These are phyloP conservation scores for Sparassis latifolia DNA, from an alignment of 1,284 basidiomycete genomes.

Conservation along the genomic window DNA sequence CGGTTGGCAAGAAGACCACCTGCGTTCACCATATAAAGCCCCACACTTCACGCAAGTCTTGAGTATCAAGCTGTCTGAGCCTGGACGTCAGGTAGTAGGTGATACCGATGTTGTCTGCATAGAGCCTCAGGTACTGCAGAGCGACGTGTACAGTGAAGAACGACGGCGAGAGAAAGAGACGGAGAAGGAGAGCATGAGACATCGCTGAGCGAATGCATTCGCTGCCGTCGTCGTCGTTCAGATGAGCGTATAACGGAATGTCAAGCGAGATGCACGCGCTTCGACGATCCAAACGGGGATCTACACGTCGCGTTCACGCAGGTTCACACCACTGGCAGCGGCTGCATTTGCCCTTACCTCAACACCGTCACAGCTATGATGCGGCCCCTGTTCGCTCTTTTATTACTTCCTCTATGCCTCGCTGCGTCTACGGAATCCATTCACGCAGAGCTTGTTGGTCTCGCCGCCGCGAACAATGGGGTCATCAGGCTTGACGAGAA, in stretches of 20 bases:
- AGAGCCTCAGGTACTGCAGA: slow-evolving; percentile 81
- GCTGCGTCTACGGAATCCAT: slow-evolving; percentile 34
- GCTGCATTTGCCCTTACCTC: slow-evolving; percentile 18
- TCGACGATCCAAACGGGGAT: not conserved
- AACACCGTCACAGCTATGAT: slow-evolving; percentile 28
- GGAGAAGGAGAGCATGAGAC: slow-evolving; percentile 78
- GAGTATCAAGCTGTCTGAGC: slow-evolving; percentile 69
- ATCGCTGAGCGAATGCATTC: slow-evolving; percentile 12
- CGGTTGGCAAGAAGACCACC: slow-evolving; percentile 4
- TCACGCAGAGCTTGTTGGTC: slow-evolving; percentile 49
- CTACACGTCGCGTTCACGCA: not conserved
- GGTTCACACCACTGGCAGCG: slow-evolving; percentile 10
- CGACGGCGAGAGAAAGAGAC: slow-evolving; percentile 83
- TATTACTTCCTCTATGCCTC: slow-evolving; percentile 38
- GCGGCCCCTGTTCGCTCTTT: slow-evolving; percentile 37
- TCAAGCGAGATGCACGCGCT: not conserved
- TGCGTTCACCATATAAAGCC: slow-evolving; percentile 82
- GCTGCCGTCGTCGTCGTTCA: not conserved
- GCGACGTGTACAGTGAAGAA: slow-evolving; percentile 92
- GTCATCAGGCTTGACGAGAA: slow-evolving; percentile 74
- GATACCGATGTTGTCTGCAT: slow-evolving; percentile 92
- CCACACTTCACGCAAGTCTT: slow-evolving; percentile 92
- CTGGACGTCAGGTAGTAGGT: slow-evolving; percentile 91
- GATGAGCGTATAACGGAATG: not conserved
- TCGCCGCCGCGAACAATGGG: slow-evolving; percentile 69